A percentile compares a stretch with the other conserved stretches of the same genome.
Evolutionary conservation across 495 filamentous ascomycete species (phyloP).

Genomic region (Aspergillus panamensis): DNA sequence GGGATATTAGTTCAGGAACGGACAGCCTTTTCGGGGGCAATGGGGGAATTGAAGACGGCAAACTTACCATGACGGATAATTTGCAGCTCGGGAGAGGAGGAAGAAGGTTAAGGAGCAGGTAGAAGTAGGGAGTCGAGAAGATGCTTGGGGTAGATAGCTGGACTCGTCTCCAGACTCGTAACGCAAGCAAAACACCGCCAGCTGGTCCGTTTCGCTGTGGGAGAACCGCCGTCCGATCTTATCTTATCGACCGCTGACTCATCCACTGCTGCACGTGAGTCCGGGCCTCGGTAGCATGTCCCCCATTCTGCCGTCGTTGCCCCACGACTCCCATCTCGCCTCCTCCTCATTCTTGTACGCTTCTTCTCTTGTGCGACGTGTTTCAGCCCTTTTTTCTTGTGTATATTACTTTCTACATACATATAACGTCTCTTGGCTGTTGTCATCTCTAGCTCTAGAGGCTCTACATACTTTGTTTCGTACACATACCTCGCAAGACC

Average conservation of each 20-base stretch:
- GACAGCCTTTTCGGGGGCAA: not conserved
- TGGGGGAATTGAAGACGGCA: not conserved
- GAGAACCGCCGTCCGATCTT: conserved; percentile 27
- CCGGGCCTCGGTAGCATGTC: conserved; percentile 30
- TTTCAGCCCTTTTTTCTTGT: not conserved
- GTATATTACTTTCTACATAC: conserved; percentile 2
- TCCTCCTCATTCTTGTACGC: not conserved
- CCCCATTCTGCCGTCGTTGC: conserved; percentile 10
- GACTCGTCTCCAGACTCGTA: conserved; percentile 6
- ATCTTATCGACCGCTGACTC: conserved; percentile 36
- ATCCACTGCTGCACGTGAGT: conserved; percentile 20
- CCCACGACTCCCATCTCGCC: conserved; percentile 16
- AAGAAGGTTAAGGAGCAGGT: not conserved
- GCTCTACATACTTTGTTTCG: not conserved
- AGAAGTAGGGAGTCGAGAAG: conserved; percentile 3
- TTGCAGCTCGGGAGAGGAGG: conserved; percentile 7
- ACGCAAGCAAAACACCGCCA: conserved; percentile 27
- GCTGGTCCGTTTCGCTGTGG: conserved; percentile 29
- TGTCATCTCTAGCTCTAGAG: not conserved
- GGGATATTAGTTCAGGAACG: conserved; percentile 17
- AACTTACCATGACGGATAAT: conserved; percentile 15
- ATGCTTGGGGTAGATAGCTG: conserved; percentile 8
- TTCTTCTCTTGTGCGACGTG: conserved; percentile 3
- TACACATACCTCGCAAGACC: not conserved
- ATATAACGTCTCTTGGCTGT: not conserved